Evolutionary conservation across 2,329 filamentous ascomycete genomes (phyloP).

Genomic region (Fusarium pininemorale): DNA sequence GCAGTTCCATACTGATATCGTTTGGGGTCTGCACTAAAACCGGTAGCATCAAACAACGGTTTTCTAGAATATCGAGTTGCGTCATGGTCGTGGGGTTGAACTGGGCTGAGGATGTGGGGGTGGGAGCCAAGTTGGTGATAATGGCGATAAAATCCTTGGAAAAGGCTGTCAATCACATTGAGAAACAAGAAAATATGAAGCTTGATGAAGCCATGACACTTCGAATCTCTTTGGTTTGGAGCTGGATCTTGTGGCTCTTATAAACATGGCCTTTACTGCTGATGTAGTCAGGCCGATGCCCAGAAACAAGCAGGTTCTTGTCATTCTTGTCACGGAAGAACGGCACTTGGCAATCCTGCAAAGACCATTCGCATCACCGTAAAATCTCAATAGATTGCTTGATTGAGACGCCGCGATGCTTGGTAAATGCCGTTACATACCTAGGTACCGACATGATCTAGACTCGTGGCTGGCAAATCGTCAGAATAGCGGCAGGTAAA

Average conservation of each 20-base stretch:
- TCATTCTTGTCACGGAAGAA: conserved; percentile 22
- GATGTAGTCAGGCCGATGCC: conserved; percentile 8
- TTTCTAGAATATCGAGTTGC: conserved; percentile 39
- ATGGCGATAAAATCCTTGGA: not conserved
- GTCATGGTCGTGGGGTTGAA: conserved; percentile 36
- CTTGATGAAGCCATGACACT: not conserved
- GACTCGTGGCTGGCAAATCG: conserved; percentile 1
- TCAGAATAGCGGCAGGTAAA: not conserved
- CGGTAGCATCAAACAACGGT: conserved; percentile 22
- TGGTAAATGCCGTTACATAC: not conserved
- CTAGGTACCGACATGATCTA: not conserved
- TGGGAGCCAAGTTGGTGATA: conserved; percentile 3
- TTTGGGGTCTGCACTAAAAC: conserved; percentile 22
- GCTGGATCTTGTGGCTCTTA: conserved; percentile 13
- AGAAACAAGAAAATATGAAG: not conserved
- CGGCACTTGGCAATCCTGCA: conserved; percentile 35
- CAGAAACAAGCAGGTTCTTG: conserved; percentile 15
- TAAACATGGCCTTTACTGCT: conserved; percentile 1
- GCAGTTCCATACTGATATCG: not conserved
- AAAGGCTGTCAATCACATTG: not conserved
- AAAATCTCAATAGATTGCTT: not conserved
- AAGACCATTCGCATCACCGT: conserved; percentile 18
- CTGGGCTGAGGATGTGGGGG: conserved; percentile 8
- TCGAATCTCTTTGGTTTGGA: not conserved
- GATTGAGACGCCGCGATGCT: not conserved